A percentile compares a stretch with the other conserved stretches of the same genome.
These are phyloP conservation scores for Nicotiana tabacum DNA, from an alignment of 257 asterid genomes.

Conservation along the genomic window DNA sequence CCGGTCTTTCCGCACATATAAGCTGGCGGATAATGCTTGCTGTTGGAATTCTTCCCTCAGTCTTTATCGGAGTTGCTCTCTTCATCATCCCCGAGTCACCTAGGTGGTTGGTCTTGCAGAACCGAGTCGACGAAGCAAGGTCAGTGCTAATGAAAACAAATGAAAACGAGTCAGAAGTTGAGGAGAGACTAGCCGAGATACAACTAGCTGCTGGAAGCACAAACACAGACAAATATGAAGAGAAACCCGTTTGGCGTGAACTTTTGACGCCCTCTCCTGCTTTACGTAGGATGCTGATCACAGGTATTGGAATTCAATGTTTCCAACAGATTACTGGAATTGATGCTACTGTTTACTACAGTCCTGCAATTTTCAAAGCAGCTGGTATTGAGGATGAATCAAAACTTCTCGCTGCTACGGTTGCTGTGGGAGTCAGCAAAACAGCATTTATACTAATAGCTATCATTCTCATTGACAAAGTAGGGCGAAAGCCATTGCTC, in stretches of 20 bases:
- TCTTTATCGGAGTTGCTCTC: constrained; percentile 69
- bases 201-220: constrained; percentile 50
- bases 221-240: constrained; percentile 26
- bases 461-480: constrained; percentile 66
- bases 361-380: constrained; percentile 70
- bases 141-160: constrained; percentile 67
- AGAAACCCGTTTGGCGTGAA: constrained; percentile 74
- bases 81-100: constrained; percentile 86
- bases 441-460: constrained; percentile 67
- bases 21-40: constrained; percentile 94
- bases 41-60: constrained; percentile 72
- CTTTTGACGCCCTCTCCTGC: constrained; percentile 65
- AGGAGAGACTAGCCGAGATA: constrained; percentile 75
- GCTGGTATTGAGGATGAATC: constrained; percentile 66
- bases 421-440: constrained; percentile 81
- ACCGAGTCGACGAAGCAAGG: constrained; percentile 69
- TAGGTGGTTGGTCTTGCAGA: constrained; percentile 73
- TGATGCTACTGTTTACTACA: constrained; percentile 89
- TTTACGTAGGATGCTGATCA: constrained; percentile 58
- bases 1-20: constrained; percentile 60
- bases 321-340: constrained; percentile 90
- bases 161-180: constrained; percentile 65
- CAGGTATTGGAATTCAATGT: constrained; percentile 86
- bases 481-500: constrained; percentile 80
- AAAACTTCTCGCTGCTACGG: constrained; percentile 79